phyloP scores from a whole-genome alignment of 768 basidiomycete species.

The Clitopilus passeckerianus region DNA sequence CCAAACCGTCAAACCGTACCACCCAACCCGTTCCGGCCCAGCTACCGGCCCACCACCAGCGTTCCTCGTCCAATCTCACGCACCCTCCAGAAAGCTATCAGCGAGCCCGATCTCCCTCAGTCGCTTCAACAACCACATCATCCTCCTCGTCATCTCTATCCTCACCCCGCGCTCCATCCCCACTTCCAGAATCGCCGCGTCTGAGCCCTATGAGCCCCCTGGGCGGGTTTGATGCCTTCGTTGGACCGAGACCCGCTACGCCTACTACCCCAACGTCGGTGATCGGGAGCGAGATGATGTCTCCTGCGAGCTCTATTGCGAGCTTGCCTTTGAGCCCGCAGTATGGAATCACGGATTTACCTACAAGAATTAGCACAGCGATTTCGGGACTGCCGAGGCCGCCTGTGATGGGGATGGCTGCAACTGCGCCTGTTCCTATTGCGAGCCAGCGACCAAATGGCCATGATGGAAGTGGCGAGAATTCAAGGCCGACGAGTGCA shows the following conservation, averaged over 20 bases:
- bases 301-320: constrained; percentile 17
- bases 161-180: constrained; percentile 2
- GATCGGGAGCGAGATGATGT: constrained; percentile 1
- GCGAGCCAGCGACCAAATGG: not conserved
- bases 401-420: constrained; percentile 4
- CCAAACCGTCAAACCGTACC: not conserved
- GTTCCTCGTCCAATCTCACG: not conserved
- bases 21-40: not conserved
- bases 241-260: not conserved
- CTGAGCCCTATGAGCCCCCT: not conserved
- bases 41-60: not conserved
- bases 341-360: constrained; percentile 43
- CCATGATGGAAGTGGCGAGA: not conserved
- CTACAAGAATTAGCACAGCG: constrained; percentile 11
- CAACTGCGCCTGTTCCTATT: not conserved
- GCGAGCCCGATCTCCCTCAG: not conserved
- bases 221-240: not conserved
- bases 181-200: not conserved
- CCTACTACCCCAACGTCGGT: not conserved
- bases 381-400: constrained; percentile 5
- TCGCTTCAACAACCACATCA: not conserved
- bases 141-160: not conserved
- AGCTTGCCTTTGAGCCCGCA: constrained; percentile 25
- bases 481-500: not conserved
- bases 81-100: not conserved